Evolutionary conservation across 768 basidiomycete genomes (phyloP).

Genomic region (Agaricus bisporus): DNA sequence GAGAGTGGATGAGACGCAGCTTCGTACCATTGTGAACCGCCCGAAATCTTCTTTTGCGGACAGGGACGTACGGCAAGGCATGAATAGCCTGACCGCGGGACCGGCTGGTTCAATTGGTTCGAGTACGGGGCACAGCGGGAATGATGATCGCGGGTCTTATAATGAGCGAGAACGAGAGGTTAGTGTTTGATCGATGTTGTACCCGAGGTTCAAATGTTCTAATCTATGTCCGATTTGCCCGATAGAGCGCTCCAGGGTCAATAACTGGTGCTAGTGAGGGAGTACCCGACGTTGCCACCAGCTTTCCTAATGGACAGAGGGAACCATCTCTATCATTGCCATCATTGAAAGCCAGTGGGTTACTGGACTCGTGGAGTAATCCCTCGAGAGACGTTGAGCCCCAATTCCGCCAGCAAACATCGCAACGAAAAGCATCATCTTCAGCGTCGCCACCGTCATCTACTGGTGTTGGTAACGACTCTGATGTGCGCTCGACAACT

Average conservation of each 20-base stretch:
- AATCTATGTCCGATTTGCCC: conserved; percentile 1
- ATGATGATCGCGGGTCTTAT: conserved; percentile 11
- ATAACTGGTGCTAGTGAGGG: conserved; percentile 9
- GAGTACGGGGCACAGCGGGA: conserved; percentile 16
- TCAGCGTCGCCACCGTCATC: conserved; percentile 11
- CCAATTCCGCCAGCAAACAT: conserved; percentile 18
- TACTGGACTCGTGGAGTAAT: conserved; percentile 51
- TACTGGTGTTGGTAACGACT: conserved; percentile 16
- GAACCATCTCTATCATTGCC: conserved; percentile 48
- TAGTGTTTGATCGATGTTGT: conserved; percentile 3
- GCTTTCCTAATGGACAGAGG: conserved; percentile 15
- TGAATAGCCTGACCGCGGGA: conserved; percentile 9
- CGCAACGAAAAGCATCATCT: conserved; percentile 23
- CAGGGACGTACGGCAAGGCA: conserved; percentile 17
- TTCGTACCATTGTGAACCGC: conserved; percentile 19
- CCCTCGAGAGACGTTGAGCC: conserved; percentile 22
- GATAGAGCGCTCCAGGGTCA: conserved; percentile 8
- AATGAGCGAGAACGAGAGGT: conserved; percentile 19
- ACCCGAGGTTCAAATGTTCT: conserved; percentile 7
- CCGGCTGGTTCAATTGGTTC: conserved; percentile 14
- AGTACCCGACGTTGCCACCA: conserved; percentile 13
- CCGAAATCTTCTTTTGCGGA: conserved; percentile 14
- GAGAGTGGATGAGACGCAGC: conserved; percentile 29
- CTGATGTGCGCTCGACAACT: conserved; percentile 24
- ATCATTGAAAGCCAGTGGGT: conserved; percentile 68